Evolutionary conservation across 768 basidiomycete genomes (phyloP).

Genomic region (Peribolospora baueri): DNA sequence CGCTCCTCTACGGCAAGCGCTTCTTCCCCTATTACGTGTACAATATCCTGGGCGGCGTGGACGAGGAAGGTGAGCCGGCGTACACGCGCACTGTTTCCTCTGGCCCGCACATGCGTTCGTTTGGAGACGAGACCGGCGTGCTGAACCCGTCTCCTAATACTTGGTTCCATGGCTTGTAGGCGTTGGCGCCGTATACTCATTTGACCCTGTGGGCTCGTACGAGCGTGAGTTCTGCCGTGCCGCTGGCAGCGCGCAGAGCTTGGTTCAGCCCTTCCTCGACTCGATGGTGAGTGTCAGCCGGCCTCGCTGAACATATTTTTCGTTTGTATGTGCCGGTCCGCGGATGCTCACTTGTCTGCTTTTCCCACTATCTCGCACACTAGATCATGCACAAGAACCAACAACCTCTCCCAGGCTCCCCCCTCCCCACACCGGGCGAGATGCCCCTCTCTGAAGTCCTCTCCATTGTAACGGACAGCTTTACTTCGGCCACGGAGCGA

Average conservation of each 20-base stretch:
- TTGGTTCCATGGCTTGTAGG: constrained; percentile 25
- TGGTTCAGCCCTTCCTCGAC: constrained; percentile 93
- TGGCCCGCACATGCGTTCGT: too few species aligned
- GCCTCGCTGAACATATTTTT: background rate
- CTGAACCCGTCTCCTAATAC: constrained; percentile 2
- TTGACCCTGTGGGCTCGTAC: constrained; percentile 94
- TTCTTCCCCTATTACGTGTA: constrained; percentile 98
- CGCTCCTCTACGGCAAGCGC: constrained; percentile 83
- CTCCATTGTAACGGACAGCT: constrained; percentile 76
- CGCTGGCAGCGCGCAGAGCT: constrained; percentile 76
- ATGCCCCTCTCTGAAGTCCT: constrained; percentile 58
- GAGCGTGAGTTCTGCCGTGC: constrained; percentile 92
- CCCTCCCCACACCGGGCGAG: constrained; percentile 42
- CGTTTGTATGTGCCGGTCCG: background rate
- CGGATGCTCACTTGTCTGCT: background rate
- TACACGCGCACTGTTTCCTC: background rate
- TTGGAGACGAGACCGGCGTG: background rate
- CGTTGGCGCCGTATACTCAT: constrained; percentile 94
- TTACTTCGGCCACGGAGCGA: constrained; percentile 88
- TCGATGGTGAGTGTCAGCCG: constrained; percentile 49
- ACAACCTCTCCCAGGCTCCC: constrained; percentile 39
- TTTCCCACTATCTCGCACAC: constrained; percentile 22
- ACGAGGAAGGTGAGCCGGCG: constrained; percentile 60
- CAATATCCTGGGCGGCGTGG: constrained; percentile 77
- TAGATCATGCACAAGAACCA: constrained; percentile 99